phyloP scores from a whole-genome alignment of 345 rosid species.

The Linum lewisii region DNA sequence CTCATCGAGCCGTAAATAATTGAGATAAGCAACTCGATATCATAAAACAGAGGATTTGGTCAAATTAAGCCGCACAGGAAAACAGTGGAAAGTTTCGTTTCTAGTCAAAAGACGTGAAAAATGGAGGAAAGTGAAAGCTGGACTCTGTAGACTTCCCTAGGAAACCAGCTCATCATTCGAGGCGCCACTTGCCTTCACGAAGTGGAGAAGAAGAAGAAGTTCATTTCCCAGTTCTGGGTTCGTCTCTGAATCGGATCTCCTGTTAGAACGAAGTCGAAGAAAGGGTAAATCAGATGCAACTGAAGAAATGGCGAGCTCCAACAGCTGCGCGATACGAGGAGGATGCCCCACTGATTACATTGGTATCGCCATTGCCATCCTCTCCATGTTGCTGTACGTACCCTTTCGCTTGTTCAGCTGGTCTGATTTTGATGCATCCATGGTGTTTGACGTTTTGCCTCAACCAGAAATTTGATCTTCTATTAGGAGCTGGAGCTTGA shows the following conservation, averaged over 20 bases:
- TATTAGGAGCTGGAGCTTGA: no score
- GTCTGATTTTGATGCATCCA: no score
- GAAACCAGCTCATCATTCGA: background rate
- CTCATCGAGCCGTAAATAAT: no score
- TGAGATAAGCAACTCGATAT: no score
- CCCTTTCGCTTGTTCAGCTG: background rate
- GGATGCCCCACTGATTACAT: slow-evolving; percentile 87
- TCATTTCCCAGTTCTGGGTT: background rate
- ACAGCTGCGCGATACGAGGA: slow-evolving; percentile 40
- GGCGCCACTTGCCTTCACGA: no score
- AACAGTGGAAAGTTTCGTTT: no score
- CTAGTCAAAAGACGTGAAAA: background rate
- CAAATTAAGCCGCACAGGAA: background rate
- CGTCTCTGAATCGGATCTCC: background rate
- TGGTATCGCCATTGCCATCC: slow-evolving; percentile 44
- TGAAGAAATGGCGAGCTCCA: slow-evolving; percentile 26
- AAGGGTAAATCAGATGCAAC: slow-evolving; percentile 13
- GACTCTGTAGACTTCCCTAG: background rate
- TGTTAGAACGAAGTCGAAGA: background rate
- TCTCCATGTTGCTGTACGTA: slow-evolving; percentile 54
- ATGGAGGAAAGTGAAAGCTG: background rate
- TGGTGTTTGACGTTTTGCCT: no score
- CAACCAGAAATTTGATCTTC: no score
- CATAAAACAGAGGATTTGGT: background rate
- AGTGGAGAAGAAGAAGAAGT: background rate